Percentiles rank a stretch among this genome's conserved stretches.
These are phyloP conservation scores for Zygosaccharomyces pseudorouxii DNA, from an alignment of 805 yeast species.

Conservation along the genomic window DNA sequence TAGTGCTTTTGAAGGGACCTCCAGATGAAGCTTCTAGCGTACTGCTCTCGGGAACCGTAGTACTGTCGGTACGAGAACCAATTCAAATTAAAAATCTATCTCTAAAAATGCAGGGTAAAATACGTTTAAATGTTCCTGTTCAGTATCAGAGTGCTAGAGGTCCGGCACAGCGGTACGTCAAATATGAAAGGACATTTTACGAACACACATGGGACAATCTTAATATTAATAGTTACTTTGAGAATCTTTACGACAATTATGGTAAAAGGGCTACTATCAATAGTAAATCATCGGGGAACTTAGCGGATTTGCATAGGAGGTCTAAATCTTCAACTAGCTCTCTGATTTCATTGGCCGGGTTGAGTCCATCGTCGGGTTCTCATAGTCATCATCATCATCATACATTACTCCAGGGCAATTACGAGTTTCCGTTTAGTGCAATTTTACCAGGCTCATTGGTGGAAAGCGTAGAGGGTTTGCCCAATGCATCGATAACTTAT, in stretches of 20 bases:
- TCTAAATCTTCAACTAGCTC: conserved; percentile 36
- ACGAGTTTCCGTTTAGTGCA: conserved; percentile 85
- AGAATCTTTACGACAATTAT: conserved; percentile 28
- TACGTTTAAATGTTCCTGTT: conserved; percentile 64
- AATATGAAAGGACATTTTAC: conserved; percentile 58
- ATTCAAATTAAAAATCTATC: conserved; percentile 59
- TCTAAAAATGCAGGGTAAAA: conserved; percentile 60
- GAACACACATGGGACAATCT: conserved; percentile 76
- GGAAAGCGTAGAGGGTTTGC: conserved; percentile 87
- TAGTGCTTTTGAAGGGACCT: conserved; percentile 73
- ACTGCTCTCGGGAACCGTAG: conserved; percentile 70
- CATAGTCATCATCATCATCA: conserved; percentile 29
- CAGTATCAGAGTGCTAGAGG: conserved; percentile 45
- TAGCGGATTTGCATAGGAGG: conserved; percentile 26
- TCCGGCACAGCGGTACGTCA: conserved; percentile 41
- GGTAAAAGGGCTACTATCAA: conserved; percentile 19
- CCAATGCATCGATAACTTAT: conserved; percentile 70
- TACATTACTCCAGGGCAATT: conserved; percentile 65
- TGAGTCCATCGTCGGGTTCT: neutral
- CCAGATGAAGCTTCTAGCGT: conserved; percentile 74
- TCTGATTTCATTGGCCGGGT: conserved; percentile 31
- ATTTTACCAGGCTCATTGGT: conserved; percentile 78
- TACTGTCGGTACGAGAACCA: conserved; percentile 71
- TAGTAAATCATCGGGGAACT: conserved; percentile 20
- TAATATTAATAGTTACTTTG: conserved; percentile 45